Evolutionary conservation across 2,329 filamentous ascomycete species (phyloP).

Genomic region (Lachnellula suecica): DNA sequence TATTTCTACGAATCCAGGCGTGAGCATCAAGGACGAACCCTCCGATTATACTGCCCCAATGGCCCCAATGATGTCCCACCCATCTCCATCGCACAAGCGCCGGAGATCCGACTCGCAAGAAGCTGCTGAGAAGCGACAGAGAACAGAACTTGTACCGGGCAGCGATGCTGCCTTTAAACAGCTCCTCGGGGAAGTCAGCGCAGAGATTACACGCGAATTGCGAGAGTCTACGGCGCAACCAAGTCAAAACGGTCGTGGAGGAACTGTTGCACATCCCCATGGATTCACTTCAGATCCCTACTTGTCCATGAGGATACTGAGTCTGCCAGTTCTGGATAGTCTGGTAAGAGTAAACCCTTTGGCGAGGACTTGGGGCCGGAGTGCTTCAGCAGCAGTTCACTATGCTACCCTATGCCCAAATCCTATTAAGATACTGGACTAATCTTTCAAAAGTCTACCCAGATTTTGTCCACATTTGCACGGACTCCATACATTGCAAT

Average conservation of each 20-base stretch:
- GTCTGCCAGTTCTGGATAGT: conserved; percentile 60
- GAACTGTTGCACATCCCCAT: not conserved
- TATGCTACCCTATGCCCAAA: not conserved
- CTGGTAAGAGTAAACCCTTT: conserved; percentile 43
- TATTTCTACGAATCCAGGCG: not conserved
- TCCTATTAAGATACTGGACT: conserved; percentile 1
- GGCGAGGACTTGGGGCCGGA: too few species aligned
- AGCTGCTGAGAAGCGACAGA: not conserved
- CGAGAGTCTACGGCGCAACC: too few species aligned
- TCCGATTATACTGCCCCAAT: not conserved
- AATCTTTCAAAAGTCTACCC: conserved; percentile 47
- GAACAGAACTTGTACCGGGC: not conserved
- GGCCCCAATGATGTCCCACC: not conserved
- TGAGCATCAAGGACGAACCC: not conserved
- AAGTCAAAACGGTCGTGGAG: not conserved
- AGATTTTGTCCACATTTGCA: conserved; percentile 56
- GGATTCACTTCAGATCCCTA: conserved; percentile 27
- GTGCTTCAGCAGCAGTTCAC: not conserved
- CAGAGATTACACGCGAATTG: not conserved
- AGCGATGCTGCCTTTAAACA: not conserved
- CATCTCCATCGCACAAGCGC: not conserved
- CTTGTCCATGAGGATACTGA: conserved; percentile 51
- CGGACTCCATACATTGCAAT: conserved; percentile 57
- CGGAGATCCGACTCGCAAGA: not conserved
- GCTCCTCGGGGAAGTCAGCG: not conserved